Conservation (phyloP, 1,139 yeast genomes). For the Blastobotrys aristatus region DNA sequence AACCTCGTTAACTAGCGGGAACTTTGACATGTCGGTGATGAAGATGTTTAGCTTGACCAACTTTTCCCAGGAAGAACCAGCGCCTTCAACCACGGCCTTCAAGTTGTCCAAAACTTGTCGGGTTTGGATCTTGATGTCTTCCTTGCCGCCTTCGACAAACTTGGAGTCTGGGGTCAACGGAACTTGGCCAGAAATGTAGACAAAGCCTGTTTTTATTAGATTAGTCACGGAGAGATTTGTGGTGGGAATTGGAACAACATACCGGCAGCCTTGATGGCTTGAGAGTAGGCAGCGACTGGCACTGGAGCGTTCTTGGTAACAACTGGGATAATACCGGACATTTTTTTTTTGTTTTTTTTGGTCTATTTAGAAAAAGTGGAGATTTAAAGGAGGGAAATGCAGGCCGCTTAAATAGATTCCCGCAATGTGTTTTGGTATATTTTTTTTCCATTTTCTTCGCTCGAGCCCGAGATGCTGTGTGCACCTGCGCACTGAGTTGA, state of each 20-base stretch:
- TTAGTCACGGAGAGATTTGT: background rate
- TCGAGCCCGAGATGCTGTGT: background rate
- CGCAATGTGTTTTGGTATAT: too few species aligned
- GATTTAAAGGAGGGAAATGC: too few species aligned
- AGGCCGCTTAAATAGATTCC: too few species aligned
- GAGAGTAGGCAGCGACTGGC: conserved; percentile 93
- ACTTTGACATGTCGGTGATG: conserved; percentile 81
- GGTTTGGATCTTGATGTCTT: conserved; percentile 66
- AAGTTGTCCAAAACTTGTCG: conserved; percentile 81
- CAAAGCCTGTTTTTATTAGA: conserved; percentile 44
- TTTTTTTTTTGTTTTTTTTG: conserved; percentile 1
- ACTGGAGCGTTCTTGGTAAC: conserved; percentile 51
- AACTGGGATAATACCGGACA: conserved; percentile 16
- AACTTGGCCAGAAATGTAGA: conserved; percentile 93
- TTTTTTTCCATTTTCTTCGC: too few species aligned
- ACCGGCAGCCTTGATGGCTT: conserved; percentile 69
- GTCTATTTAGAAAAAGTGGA: background rate
- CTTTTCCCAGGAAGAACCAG: conserved; percentile 75
- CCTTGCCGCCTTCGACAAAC: conserved; percentile 59
- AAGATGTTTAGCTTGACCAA: conserved; percentile 83
- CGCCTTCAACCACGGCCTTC: conserved; percentile 67
- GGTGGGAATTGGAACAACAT: conserved; percentile 7
- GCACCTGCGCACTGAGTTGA: conserved; percentile 5
- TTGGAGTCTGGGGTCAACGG: conserved; percentile 76
- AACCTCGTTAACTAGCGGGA: conserved; percentile 75